These are phyloP conservation scores for Colletotrichum phormii DNA, from an alignment of 2,329 filamentous ascomycete genomes.

Conservation along the genomic window DNA sequence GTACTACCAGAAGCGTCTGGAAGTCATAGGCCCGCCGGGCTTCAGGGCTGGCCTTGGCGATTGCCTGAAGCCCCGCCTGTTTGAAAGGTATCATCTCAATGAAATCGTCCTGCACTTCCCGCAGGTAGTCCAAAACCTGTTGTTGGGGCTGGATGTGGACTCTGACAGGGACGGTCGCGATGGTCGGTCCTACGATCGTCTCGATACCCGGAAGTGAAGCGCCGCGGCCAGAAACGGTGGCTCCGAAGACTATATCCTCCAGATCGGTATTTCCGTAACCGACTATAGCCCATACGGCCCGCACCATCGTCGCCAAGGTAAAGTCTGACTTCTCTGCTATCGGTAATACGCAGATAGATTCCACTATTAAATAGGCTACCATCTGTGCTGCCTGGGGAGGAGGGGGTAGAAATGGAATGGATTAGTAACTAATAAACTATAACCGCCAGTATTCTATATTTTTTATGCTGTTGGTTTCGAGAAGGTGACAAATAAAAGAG, in stretches of 20 bases:
- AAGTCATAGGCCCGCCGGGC: constrained; percentile 26
- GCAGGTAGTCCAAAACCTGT: constrained; percentile 16
- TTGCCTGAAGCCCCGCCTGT: constrained; percentile 39
- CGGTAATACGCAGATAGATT: not conserved
- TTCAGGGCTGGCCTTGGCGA: constrained; percentile 33
- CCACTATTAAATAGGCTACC: not conserved
- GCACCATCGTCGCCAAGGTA: constrained; percentile 39
- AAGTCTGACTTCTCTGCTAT: constrained; percentile 10
- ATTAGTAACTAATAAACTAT: too few species aligned
- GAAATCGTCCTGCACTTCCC: constrained; percentile 28
- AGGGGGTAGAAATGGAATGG: too few species aligned
- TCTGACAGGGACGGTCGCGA: constrained; percentile 41
- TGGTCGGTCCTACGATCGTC: constrained; percentile 39
- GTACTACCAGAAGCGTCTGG: constrained; percentile 22
- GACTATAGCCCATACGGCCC: constrained; percentile 45
- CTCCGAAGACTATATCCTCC: constrained; percentile 42
- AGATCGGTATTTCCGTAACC: constrained; percentile 35
- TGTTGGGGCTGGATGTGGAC: constrained; percentile 32
- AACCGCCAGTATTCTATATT: too few species aligned
- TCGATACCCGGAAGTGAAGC: constrained; percentile 39
- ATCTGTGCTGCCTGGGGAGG: not conserved
- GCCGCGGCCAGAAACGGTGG: constrained; percentile 41
- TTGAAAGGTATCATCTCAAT: constrained; percentile 36
- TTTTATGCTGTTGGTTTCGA: too few species aligned
- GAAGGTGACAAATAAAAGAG: too few species aligned